Evolutionary conservation across 371 early-diverging fungal species (phyloP).

Genomic region (Umbelopsis sp.): DNA sequence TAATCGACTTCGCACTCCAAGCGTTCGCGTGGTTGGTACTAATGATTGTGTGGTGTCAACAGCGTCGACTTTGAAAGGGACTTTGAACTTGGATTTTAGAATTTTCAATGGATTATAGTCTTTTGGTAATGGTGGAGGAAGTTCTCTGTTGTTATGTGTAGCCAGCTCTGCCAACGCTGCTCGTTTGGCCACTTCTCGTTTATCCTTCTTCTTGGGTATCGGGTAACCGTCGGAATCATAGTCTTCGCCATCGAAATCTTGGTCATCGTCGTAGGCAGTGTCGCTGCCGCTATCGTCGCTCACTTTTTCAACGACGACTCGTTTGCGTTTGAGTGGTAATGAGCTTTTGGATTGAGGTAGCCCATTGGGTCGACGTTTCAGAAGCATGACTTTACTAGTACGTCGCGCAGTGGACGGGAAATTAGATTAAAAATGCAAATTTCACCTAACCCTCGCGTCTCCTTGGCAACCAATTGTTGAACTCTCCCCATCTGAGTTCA

Average conservation of each 20-base stretch:
- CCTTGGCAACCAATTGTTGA: background rate
- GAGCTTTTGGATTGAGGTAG: conserved; percentile 9
- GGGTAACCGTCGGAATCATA: conserved; percentile 28
- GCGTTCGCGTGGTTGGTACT: conserved; percentile 32
- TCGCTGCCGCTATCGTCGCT: conserved; percentile 18
- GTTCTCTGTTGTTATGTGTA: conserved; percentile 23
- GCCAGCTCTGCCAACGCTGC: conserved; percentile 14
- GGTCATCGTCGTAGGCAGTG: conserved; percentile 19
- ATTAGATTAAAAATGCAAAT: background rate
- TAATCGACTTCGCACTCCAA: conserved; percentile 68
- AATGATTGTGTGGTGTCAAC: background rate
- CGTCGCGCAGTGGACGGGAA: background rate
- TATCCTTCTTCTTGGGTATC: conserved; percentile 20
- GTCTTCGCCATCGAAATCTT: conserved; percentile 29
- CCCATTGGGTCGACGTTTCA: conserved; percentile 29
- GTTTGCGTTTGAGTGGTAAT: conserved; percentile 25
- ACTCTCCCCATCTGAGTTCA: too few species aligned
- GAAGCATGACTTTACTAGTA: conserved; percentile 23
- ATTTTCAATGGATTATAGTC: conserved; percentile 37
- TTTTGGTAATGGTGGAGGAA: conserved; percentile 31
- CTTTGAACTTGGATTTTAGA: conserved; percentile 41
- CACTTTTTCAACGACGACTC: conserved; percentile 6
- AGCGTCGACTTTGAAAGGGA: conserved; percentile 31
- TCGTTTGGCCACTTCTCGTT: conserved; percentile 21
- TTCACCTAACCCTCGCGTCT: conserved; percentile 14